Conservation (phyloP, 192 early-diverging fungal species). For the Backusella australiensis region DNA sequence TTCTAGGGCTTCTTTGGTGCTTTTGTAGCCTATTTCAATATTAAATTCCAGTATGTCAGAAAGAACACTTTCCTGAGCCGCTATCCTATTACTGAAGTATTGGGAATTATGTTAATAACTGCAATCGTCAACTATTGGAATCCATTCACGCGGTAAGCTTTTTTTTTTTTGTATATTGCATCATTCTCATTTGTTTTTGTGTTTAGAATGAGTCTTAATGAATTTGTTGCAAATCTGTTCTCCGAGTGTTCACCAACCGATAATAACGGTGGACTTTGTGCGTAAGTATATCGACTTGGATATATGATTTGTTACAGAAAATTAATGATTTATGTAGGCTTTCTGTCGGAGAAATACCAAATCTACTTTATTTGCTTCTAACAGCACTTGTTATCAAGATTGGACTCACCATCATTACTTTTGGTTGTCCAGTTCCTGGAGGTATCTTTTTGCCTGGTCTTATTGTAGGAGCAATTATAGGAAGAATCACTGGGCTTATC, state of each 20-base stretch:
- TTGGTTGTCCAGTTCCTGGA: conserved; percentile 77
- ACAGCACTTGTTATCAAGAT: conserved; percentile 63
- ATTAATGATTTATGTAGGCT: conserved; percentile 1
- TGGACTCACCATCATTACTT: conserved; percentile 64
- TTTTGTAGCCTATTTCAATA: conserved; percentile 72
- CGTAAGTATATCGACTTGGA: conserved; percentile 37
- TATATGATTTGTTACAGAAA: not conserved
- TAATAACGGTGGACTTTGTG: conserved; percentile 55
- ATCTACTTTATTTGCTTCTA: conserved; percentile 51
- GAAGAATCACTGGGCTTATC: conserved; percentile 84
- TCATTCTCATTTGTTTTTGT: not conserved
- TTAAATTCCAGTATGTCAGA: conserved; percentile 66
- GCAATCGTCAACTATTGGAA: conserved; percentile 75
- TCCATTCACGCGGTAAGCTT: conserved; percentile 68
- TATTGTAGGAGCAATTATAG: conserved; percentile 90
- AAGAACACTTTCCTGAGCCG: conserved; percentile 67
- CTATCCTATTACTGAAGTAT: conserved; percentile 75
- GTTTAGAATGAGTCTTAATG: conserved; percentile 74
- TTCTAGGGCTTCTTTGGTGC: conserved; percentile 82
- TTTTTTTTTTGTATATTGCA: conserved; percentile 1
- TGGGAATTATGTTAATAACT: conserved; percentile 68
- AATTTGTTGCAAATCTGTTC: conserved; percentile 87
- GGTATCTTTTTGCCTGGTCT: conserved; percentile 95
- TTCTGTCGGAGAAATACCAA: conserved; percentile 39
- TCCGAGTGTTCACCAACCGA: conserved; percentile 71